Evolutionary conservation across 2,329 filamentous ascomycete species (phyloP).

Genomic region (Fusarium sp.): DNA sequence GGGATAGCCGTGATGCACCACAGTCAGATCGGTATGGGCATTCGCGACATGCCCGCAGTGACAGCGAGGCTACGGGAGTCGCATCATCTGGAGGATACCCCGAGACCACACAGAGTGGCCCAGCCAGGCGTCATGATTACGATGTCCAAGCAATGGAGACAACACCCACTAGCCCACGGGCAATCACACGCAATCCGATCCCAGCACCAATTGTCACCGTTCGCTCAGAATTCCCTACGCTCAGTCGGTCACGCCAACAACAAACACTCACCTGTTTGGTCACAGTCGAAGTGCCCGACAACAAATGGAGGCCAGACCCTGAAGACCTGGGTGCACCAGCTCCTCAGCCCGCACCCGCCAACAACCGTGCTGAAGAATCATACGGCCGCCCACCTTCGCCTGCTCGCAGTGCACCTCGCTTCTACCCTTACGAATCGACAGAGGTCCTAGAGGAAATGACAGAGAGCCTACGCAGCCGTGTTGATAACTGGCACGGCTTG

Average conservation of each 20-base stretch:
- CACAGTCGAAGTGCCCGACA: conserved; percentile 92
- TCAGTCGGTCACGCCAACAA: conserved; percentile 91
- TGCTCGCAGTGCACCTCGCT: conserved; percentile 65
- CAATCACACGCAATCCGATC: conserved; percentile 83
- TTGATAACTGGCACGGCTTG: conserved; percentile 98
- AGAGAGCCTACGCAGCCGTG: conserved; percentile 83
- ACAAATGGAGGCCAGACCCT: conserved; percentile 87
- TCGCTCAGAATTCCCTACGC: conserved; percentile 94
- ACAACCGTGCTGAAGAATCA: conserved; percentile 62
- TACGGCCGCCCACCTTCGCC: conserved; percentile 70
- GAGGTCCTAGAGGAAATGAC: conserved; percentile 86
- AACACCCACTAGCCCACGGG: conserved; percentile 77
- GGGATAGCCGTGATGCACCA: conserved; percentile 62
- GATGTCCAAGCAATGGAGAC: conserved; percentile 97
- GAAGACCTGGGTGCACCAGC: conserved; percentile 76
- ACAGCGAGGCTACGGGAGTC: conserved; percentile 79
- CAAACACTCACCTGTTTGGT: conserved; percentile 94
- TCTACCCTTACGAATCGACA: conserved; percentile 78
- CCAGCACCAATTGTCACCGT: conserved; percentile 92
- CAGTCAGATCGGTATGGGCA: conserved; percentile 58
- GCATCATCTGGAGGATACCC: conserved; percentile 83
- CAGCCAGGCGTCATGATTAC: conserved; percentile 86
- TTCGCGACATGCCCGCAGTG: conserved; percentile 75
- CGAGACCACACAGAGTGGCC: conserved; percentile 76
- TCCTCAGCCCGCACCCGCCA: conserved; percentile 55